Base-by-base conservation (phyloP, 495 filamentous ascomycete species). In the Penicillium ucsense region DNA sequence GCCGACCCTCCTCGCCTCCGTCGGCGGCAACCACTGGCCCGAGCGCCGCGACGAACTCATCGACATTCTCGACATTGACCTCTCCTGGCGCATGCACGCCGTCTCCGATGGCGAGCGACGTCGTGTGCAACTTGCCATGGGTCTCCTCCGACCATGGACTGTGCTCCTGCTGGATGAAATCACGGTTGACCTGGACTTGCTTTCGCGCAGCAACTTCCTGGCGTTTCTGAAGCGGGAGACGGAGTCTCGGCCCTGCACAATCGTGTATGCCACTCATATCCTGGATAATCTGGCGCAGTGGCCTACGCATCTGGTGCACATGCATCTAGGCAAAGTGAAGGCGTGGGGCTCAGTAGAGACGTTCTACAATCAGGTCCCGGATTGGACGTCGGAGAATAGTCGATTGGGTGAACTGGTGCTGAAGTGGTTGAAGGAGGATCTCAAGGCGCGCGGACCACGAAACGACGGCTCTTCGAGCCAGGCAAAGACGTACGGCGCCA, bases 261-360 rank as follows among this genome's bases (percentile, higher is more conserved):
- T 99, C 54, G 90, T 97, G 29, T 99, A 99, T 66, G 92, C 92
- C 28, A 97, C 92, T 12, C 92, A 99, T 63, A 95, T 99, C 45
- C 63, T 99, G 55, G 92, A 99, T 60, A 94, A 94, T 52, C 63
- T 96, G 29, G 87, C 86, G 1, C 79, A 79, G 33, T 99, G 92
- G 92, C 92, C 92, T 42, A 94, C 84, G 0, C 90, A 99, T 68
- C 65, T 99, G 42, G 89, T 95, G 43, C 90, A 96, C 55, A 95
- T 97, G 89, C 81, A 86, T 59, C 58, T 91, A 35, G 92, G 92
- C 3, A 79, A 70, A 44, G 85, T 97, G 36, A 89, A 86, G 72
- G 83, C 85, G 57, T 89, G 82, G 82, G 94, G 92, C 0, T 64
- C 67, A 28, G 76, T 87, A 31, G 80, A 83, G 47, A 65, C 68